phyloP scores from a whole-genome alignment of 2,329 filamentous ascomycete genomes.

The Claviceps arundinis region DNA sequence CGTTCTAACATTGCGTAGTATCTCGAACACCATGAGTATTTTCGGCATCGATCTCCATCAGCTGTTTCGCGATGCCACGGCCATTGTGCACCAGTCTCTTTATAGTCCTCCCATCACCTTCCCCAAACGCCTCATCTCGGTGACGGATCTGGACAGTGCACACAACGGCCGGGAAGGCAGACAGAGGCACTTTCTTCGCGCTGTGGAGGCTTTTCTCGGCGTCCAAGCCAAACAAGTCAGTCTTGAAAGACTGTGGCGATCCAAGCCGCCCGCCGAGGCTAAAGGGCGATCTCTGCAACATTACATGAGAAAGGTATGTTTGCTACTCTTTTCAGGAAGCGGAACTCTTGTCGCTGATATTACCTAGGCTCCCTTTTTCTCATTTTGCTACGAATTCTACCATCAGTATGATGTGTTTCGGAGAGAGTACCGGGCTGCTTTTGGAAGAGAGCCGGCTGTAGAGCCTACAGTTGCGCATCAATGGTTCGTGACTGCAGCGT shows the following conservation, averaged over 20 bases:
- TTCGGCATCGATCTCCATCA: constrained; percentile 14
- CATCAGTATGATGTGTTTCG: constrained; percentile 17
- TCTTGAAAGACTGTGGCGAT: constrained; percentile 11
- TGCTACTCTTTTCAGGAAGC: neutral
- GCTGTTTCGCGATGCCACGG: constrained; percentile 11
- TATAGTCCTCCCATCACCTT: neutral
- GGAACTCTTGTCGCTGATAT: too few species aligned
- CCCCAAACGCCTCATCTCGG: constrained; percentile 14
- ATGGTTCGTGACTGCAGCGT: constrained; percentile 14
- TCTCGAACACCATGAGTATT: constrained; percentile 12
- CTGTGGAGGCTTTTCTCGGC: constrained; percentile 12
- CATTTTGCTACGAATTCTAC: constrained; percentile 21
- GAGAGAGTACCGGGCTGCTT: constrained; percentile 12
- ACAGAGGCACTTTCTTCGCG: constrained; percentile 12
- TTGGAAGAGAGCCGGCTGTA: constrained; percentile 13
- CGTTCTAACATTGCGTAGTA: constrained; percentile 3
- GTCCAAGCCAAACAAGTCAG: constrained; percentile 10
- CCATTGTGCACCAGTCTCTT: constrained; percentile 7
- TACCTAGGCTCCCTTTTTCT: constrained; percentile 16
- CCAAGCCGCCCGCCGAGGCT: constrained; percentile 11
- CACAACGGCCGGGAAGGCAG: constrained; percentile 5
- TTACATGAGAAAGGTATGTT: constrained; percentile 18
- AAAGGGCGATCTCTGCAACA: constrained; percentile 11
- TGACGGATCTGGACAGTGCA: constrained; percentile 11
- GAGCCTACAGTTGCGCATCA: constrained; percentile 16